Base-by-base conservation (phyloP, 2,329 filamentous ascomycete genomes). In the Fusarium oxysporum region DNA sequence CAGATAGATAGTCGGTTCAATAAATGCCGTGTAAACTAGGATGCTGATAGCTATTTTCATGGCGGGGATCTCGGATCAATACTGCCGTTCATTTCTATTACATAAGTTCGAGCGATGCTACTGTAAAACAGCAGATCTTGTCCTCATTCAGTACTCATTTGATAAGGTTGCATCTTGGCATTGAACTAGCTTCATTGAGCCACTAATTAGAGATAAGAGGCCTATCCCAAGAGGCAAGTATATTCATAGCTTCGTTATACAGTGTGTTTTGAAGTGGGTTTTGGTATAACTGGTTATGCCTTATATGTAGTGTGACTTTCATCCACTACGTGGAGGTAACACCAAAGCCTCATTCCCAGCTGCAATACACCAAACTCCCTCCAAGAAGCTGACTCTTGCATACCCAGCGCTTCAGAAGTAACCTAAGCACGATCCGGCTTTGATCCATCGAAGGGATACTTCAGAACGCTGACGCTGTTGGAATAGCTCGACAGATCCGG, bases 351-450 rank as follows among this genome's bases (percentile, higher is more conserved):
- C 13, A 17, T 8, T 7, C 28, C 21, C 7, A 33, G 30, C 30
- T 23, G 14, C 7, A 23, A 5, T 23, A n/a, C 6, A 17, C 14
- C 6, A 12, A 48, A 6, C 6, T 4, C 13, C 21, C 14, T 11
- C 3, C 13, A 17, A 30, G 30, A 23, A 4, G 14, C 14, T n/a
- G 6, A n/a, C 2, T n/a, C 13, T 48, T 32, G 0, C 4, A 11
- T 8, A 1, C 16, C 54, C 40, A 11, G 7, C 8, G 16, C 40
- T 21, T 17, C 21, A 30, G 4, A 1, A 35, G 6, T 1, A 8
- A 12, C 19, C 21, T n/a, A 60, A 23, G 9, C 28, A 28, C 55
- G 60, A 16, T 61, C 60, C 11, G 60, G 60, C 55, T 61, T 62
- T 9, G 60, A 61, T 28, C 60, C 19, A 35, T 62, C 55, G 2